Evolutionary conservation across 495 filamentous ascomycete species (phyloP).

Genomic region (Xylaria flabelliformis): DNA sequence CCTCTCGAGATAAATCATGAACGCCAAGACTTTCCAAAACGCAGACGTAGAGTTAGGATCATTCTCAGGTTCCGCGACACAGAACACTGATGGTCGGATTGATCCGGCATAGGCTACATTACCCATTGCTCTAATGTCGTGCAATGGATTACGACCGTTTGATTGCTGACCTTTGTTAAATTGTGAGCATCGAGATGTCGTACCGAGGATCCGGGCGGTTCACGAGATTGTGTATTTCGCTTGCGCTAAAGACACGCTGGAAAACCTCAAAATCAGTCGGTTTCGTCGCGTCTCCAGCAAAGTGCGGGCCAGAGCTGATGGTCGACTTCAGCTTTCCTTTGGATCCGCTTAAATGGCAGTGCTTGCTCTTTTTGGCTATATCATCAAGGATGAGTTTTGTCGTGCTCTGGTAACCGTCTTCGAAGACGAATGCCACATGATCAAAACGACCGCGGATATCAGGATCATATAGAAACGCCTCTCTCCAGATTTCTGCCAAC

Average conservation of each 20-base stretch:
- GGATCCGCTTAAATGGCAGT: conserved; percentile 35
- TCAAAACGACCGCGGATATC: conserved; percentile 72
- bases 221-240: conserved; percentile 49
- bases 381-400: conserved; percentile 54
- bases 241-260: conserved; percentile 45
- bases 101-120: conserved; percentile 37
- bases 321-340: conserved; percentile 46
- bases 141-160: conserved; percentile 38
- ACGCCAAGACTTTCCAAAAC: conserved; percentile 28
- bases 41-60: conserved; percentile 13
- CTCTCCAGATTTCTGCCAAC: conserved; percentile 72
- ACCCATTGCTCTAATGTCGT: conserved; percentile 33
- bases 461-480: conserved; percentile 66
- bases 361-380: conserved; percentile 52
- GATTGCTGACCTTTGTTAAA: conserved; percentile 27
- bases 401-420: conserved; percentile 54
- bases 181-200: conserved; percentile 52
- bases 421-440: conserved; percentile 75
- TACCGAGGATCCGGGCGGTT: conserved; percentile 54
- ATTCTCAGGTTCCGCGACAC: conserved; percentile 19
- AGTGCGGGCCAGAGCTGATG: conserved; percentile 36
- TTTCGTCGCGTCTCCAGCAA: conserved; percentile 24
- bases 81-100: conserved; percentile 31
- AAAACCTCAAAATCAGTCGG: conserved; percentile 56
- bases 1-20: conserved; percentile 21